Conservation (phyloP, 2,329 filamentous ascomycete species). For the Phyllosticta ampelicida region DNA sequence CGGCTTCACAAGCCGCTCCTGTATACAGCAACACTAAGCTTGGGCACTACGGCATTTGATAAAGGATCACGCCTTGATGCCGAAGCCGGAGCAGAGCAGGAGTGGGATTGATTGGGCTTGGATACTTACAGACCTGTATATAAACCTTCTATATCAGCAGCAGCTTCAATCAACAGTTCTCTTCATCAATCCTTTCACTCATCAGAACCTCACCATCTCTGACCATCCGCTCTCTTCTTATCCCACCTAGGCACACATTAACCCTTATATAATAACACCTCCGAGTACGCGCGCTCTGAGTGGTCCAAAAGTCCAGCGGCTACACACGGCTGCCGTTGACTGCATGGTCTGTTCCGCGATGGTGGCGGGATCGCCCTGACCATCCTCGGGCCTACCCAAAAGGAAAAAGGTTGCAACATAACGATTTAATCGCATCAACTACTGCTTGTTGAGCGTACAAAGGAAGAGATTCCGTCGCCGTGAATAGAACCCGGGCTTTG, state of each 20-base stretch:
- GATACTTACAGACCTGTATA: no score
- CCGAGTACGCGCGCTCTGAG: background rate
- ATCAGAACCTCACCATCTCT: no score
- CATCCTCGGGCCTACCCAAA: background rate
- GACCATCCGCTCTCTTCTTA: background rate
- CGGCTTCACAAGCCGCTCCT: no score
- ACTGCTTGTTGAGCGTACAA: background rate
- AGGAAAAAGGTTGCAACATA: background rate
- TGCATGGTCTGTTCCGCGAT: background rate
- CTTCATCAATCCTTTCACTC: no score
- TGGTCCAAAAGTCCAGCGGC: background rate
- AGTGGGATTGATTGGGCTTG: no score
- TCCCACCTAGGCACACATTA: background rate
- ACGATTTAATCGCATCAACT: background rate
- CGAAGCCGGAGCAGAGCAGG: no score
- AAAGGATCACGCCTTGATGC: no score
- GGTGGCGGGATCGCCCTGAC: background rate
- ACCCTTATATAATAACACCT: background rate
- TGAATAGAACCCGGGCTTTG: background rate
- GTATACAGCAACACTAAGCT: no score
- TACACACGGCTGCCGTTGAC: background rate
- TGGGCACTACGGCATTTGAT: no score
- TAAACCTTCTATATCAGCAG: no score
- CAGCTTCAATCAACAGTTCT: no score
- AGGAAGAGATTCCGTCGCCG: background rate